A percentile compares a stretch with the other conserved stretches of the same genome.
phyloP scores from a whole-genome alignment of 78 protist species.

The Monocercomonoides exilis region DNA sequence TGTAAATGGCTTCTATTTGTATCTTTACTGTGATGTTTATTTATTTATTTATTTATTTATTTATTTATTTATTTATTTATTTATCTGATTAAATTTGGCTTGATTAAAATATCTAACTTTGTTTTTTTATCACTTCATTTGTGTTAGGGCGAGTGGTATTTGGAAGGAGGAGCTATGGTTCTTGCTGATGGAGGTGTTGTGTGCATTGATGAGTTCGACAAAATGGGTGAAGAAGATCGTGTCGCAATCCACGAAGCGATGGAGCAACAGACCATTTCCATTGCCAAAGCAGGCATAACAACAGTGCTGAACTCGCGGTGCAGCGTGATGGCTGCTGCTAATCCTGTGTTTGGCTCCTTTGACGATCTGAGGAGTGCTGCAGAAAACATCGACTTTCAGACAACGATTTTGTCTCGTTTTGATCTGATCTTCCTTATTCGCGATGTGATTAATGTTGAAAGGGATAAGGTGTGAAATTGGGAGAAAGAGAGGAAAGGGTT shows the following conservation, averaged over 20 bases:
- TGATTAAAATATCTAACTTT: neutral
- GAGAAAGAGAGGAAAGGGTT: neutral
- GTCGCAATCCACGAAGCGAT: conserved; percentile 98
- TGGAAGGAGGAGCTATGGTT: conserved; percentile 99
- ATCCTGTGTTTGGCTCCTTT: conserved; percentile 91
- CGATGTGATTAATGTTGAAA: conserved; percentile 59
- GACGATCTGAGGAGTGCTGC: conserved; percentile 68
- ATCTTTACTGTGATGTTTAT: neutral
- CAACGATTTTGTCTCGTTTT: conserved; percentile 96
- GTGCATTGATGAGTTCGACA: conserved; percentile 97
- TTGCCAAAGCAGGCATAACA: conserved; percentile 98
- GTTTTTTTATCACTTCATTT: neutral
- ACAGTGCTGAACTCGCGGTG: conserved; percentile 94
- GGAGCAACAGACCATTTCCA: conserved; percentile 99
- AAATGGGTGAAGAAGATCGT: conserved; percentile 75
- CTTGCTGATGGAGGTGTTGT: conserved; percentile 98
- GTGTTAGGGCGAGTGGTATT: conserved; percentile 71
- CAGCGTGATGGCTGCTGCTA: conserved; percentile 99
- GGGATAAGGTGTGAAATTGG: conserved; percentile 45
- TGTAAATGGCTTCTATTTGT: neutral
- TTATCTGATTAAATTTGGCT: neutral
- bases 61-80: neutral
- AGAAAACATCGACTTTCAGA: conserved; percentile 79
- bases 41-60: neutral
- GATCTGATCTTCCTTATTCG: conserved; percentile 93